phyloP scores from a whole-genome alignment of 768 basidiomycete species.

The Lactarius quietus region DNA sequence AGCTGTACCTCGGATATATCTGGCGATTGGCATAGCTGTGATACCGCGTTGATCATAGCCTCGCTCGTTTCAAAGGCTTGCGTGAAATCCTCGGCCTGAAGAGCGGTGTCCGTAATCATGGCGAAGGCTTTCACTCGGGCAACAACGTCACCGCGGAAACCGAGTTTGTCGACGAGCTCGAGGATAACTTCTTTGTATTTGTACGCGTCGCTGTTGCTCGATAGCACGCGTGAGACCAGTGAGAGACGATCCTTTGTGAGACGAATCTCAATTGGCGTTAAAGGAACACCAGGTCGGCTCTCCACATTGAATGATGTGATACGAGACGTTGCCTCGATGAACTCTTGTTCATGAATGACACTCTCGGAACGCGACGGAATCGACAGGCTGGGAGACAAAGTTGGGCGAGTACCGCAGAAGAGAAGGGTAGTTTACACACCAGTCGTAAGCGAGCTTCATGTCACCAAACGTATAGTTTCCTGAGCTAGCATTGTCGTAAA shows the following conservation, averaged over 20 bases:
- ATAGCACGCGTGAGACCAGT: slow-evolving; percentile 82
- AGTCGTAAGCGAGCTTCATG: slow-evolving; percentile 96
- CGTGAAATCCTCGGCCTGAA: slow-evolving; percentile 75
- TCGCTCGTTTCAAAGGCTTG: slow-evolving; percentile 70
- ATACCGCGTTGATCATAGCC: slow-evolving; percentile 63
- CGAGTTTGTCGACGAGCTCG: slow-evolving; percentile 86
- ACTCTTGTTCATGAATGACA: slow-evolving; percentile 72
- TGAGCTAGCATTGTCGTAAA: slow-evolving; percentile 91
- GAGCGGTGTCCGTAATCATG: slow-evolving; percentile 87
- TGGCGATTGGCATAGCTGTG: slow-evolving; percentile 41
- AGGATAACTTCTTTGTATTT: slow-evolving; percentile 90
- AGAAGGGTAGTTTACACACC: slow-evolving; percentile 46
- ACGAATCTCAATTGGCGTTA: slow-evolving; percentile 91
- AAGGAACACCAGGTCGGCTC: slow-evolving; percentile 67
- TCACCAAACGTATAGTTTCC: slow-evolving; percentile 92
- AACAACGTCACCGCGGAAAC: slow-evolving; percentile 63
- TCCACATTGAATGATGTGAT: slow-evolving; percentile 88
- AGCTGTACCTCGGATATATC: slow-evolving; percentile 37
- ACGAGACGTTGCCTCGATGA: slow-evolving; percentile 96
- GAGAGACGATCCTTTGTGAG: slow-evolving; percentile 85
- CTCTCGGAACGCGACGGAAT: slow-evolving; percentile 64
- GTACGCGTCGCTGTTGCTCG: slow-evolving; percentile 82
- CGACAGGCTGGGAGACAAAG: slow-evolving; percentile 52
- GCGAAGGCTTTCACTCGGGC: slow-evolving; percentile 80
- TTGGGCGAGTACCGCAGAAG: neutral